Conservation (phyloP, 345 rosid species). For the Theobroma cacao region DNA sequence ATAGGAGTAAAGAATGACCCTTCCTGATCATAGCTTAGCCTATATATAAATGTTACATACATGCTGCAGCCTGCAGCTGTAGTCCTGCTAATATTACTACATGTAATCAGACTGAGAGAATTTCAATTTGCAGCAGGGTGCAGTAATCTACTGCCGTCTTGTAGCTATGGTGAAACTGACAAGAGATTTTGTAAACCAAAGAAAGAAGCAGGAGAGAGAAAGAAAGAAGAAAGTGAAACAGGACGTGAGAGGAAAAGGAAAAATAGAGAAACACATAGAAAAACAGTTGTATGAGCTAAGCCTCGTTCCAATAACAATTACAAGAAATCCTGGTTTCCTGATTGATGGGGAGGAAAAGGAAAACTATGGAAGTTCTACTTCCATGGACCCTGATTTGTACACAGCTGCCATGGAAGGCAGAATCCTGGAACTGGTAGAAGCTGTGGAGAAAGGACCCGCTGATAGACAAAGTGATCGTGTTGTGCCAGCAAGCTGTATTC, state of each 20-base stretch:
- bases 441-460: neutral
- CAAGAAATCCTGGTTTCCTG: neutral
- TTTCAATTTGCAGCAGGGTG: neutral
- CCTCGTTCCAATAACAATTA: neutral
- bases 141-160: neutral
- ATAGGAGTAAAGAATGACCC: neutral
- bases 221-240: neutral
- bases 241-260: neutral
- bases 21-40: neutral
- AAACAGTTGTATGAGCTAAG: neutral
- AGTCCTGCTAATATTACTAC: too few species aligned
- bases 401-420: slow-evolving; percentile 1
- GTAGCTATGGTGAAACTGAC: neutral
- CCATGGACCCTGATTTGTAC: slow-evolving; percentile 7
- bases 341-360: neutral
- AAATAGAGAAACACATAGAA: neutral
- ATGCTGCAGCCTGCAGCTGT: neutral
- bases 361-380: neutral
- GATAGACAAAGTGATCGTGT: neutral
- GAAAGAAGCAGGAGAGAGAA: neutral
- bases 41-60: neutral
- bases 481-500: neutral
- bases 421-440: neutral
- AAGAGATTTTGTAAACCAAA: neutral
- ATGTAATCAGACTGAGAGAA: neutral